Base-by-base conservation (phyloP, 169 alveolate species). In the Cryptosporidium parvum region DNA sequence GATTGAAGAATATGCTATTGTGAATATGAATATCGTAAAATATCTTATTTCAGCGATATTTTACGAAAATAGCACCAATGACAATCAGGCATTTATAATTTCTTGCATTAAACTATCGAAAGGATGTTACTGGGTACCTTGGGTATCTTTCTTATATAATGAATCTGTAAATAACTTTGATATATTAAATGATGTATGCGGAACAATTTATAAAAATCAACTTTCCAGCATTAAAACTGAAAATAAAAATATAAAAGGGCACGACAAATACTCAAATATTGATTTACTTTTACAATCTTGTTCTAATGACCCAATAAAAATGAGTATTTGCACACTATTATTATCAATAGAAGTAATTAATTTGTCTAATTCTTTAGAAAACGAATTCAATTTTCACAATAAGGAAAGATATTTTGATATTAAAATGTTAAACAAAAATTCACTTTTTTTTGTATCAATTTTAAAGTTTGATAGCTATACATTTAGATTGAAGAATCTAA, bases 41-140 rank as follows among this genome's bases (percentile, higher is more conserved):
- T 73, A 73, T 73, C 29, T 52, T 7, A 37, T 56, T 53, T 73
- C 70, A 52, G 37, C 70, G 1, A 33, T 23, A 33, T 73, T 73
- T 37, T 73, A 53, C 35, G 86, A 73, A 52, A 73, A 73, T 39
- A 73, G 31, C 33, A 4, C 39, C 4, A 73, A 73, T 39, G 86
- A 73, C 0, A 73, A 33, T 33, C 86, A 73, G 52, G 52, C 56
- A 23, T 73, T 53, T n/a, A 73, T 73, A 3, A 53, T 73, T 73
- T 73, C 86, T 18, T 31, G 71, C 23, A 53, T 56, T 3, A 35
- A 31, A 35, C 45, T 73, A 37, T 52, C 37, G 33, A 73, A 31
- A 21, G 86, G 86, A n/a, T 53, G n/a, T 59, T 73, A 37, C 56
- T 73, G 86, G 86, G 86, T 73, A 18, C 86, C 86, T 1, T 73